phyloP scores from a whole-genome alignment of 306 rosid species.

The Castanea mollissima region DNA sequence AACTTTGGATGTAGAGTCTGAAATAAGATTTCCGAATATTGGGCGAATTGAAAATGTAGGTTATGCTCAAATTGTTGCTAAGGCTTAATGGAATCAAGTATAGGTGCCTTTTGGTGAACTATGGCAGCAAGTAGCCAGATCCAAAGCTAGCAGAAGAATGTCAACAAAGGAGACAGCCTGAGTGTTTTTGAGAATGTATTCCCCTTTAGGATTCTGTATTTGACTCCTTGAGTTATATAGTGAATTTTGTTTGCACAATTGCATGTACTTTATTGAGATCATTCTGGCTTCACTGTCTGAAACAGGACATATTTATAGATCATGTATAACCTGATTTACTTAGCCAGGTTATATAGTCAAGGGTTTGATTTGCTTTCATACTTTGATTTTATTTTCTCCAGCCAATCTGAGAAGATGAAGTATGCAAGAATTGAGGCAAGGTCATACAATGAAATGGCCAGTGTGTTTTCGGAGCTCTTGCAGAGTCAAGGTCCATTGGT shows the following conservation, averaged over 20 bases:
- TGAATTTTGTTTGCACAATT: neutral
- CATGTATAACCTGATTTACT: neutral
- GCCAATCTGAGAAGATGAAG: conserved; percentile 57
- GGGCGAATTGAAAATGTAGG: conserved; percentile 30
- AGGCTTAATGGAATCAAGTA: conserved; percentile 46
- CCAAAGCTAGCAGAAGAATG: conserved; percentile 26
- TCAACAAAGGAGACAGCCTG: conserved; percentile 21
- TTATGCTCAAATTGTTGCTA: conserved; percentile 42
- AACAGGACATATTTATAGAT: neutral
- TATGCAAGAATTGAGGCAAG: conserved; percentile 54
- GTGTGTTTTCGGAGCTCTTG: conserved; percentile 57
- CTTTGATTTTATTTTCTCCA: conserved; percentile 10
- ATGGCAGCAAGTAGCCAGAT: conserved; percentile 36
- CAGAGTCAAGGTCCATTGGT: conserved; percentile 63
- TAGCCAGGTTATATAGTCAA: neutral
- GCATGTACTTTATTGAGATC: neutral
- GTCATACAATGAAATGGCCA: conserved; percentile 60
- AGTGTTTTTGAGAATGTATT: conserved; percentile 50
- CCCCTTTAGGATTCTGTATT: conserved; percentile 56
- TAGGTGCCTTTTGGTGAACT: conserved; percentile 39
- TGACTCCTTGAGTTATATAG: neutral
- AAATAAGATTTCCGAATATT: conserved; percentile 33
- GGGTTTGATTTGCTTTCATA: neutral
- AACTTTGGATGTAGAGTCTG: conserved; percentile 16
- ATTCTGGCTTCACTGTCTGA: neutral